Conservation (phyloP, 2,329 filamentous ascomycete species). For the Nakataea oryzae region DNA sequence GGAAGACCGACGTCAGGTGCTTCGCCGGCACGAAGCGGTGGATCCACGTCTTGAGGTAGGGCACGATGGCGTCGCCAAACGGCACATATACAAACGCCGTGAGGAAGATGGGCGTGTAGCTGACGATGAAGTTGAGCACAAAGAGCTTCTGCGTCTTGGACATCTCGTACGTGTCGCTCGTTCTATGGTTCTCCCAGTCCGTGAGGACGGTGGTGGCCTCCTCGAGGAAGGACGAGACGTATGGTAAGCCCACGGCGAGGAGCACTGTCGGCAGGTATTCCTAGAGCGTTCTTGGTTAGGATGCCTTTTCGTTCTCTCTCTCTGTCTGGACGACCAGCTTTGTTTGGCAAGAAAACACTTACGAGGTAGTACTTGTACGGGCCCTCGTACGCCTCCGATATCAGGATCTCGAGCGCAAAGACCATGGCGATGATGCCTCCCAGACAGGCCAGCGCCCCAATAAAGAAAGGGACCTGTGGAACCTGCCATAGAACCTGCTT, state of each 20-base stretch:
- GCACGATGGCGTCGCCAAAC: conserved; percentile 57
- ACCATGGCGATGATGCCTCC: conserved; percentile 58
- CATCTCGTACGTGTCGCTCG: conserved; percentile 55
- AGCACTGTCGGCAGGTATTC: conserved; percentile 64
- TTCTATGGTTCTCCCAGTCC: conserved; percentile 67
- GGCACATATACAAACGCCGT: conserved; percentile 1
- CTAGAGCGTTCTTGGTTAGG: conserved; percentile 23
- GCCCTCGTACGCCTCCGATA: conserved; percentile 63
- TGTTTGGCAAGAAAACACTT: conserved; percentile 13
- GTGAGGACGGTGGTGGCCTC: conserved; percentile 52
- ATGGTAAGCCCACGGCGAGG: conserved; percentile 55
- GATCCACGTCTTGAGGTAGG: conserved; percentile 52
- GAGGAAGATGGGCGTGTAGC: conserved; percentile 1
- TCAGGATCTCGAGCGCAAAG: conserved; percentile 66
- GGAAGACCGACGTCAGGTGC: conserved; percentile 45
- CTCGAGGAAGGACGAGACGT: conserved; percentile 53
- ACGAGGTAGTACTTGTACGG: conserved; percentile 57
- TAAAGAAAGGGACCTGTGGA: conserved; percentile 58
- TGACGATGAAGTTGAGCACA: conserved; percentile 21
- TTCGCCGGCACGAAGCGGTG: conserved; percentile 36
- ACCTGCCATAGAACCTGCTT: conserved; percentile 57
- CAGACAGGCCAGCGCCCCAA: conserved; percentile 45
- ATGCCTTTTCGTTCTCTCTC: neutral
- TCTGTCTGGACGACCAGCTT: neutral
- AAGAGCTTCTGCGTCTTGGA: conserved; percentile 67